Conservation (phyloP, 2,329 filamentous ascomycete species). For the Septoria linicola region DNA sequence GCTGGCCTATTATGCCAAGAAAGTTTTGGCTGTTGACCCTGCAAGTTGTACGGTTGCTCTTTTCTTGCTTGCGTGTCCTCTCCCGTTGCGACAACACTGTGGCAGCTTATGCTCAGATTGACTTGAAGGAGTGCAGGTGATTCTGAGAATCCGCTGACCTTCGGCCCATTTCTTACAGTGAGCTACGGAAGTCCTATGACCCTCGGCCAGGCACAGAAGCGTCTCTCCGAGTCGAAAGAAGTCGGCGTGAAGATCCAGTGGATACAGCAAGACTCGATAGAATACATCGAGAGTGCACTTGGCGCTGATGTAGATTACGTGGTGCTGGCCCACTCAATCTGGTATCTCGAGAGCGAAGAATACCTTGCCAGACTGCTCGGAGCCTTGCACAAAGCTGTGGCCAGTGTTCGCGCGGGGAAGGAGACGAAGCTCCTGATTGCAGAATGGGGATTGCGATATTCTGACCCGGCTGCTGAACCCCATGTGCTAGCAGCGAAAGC, state of each 20-base stretch:
- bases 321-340: slow-evolving; percentile 20
- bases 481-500: slow-evolving; percentile 56
- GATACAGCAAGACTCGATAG: slow-evolving; percentile 11
- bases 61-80: no score
- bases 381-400: neutral
- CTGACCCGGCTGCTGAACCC: slow-evolving; percentile 39
- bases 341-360: slow-evolving; percentile 10
- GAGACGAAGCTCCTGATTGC: slow-evolving; percentile 10
- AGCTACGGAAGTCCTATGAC: slow-evolving; percentile 18
- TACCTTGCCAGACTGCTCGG: slow-evolving; percentile 2
- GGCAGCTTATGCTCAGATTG: no score
- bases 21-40: slow-evolving; percentile 15
- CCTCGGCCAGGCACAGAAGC: slow-evolving; percentile 9
- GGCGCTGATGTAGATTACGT: slow-evolving; percentile 6
- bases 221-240: neutral
- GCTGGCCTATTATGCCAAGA: slow-evolving; percentile 47
- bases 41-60: no score
- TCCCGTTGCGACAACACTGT: no score
- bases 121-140: no score
- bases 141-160: no score
- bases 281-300: slow-evolving; percentile 3
- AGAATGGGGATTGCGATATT: slow-evolving; percentile 15
- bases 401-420: neutral
- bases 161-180: no score
- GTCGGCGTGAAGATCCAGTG: slow-evolving; percentile 9